Evolutionary conservation across 331 rosid genomes (phyloP).

Genomic region (Dryas integrifolia): DNA sequence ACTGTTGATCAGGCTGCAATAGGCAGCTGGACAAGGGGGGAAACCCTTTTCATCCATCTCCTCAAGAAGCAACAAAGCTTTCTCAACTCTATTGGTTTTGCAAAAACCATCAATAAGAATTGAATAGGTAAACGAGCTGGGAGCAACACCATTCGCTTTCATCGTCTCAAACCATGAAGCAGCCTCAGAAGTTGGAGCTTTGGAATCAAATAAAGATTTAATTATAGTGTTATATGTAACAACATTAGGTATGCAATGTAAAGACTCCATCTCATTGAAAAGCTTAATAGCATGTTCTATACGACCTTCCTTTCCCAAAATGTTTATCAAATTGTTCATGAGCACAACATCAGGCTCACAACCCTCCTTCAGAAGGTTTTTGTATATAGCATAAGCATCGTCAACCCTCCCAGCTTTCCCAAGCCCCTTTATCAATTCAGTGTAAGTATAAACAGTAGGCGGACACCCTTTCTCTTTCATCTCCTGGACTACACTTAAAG

Average conservation of each 20-base stretch:
- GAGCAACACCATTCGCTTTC: constrained; percentile 65
- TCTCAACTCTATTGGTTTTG: constrained; percentile 81
- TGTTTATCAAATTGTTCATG: constrained; percentile 80
- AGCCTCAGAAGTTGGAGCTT: constrained; percentile 61
- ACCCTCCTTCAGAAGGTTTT: constrained; percentile 64
- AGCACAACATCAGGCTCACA: constrained; percentile 76
- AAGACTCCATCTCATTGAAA: constrained; percentile 62
- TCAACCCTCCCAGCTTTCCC: constrained; percentile 82
- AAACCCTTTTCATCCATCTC: constrained; percentile 97
- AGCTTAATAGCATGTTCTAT: constrained; percentile 56
- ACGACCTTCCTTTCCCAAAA: constrained; percentile 64
- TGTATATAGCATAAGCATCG: constrained; percentile 54
- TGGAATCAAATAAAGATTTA: constrained; percentile 69
- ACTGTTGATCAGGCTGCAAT: constrained; percentile 88
- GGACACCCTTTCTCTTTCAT: constrained; percentile 66
- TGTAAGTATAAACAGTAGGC: constrained; percentile 72
- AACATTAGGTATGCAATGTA: constrained; percentile 63
- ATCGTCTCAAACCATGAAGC: constrained; percentile 78
- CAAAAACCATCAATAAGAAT: constrained; percentile 89
- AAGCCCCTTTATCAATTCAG: constrained; percentile 79
- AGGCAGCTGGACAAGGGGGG: constrained; percentile 96
- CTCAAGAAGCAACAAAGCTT: constrained; percentile 84
- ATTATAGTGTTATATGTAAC: constrained; percentile 78
- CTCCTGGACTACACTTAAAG: constrained; percentile 58
- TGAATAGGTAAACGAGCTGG: constrained; percentile 84